Base-by-base conservation (phyloP, 148 eudicot genomes). In the Polygonum aviculare region DNA sequence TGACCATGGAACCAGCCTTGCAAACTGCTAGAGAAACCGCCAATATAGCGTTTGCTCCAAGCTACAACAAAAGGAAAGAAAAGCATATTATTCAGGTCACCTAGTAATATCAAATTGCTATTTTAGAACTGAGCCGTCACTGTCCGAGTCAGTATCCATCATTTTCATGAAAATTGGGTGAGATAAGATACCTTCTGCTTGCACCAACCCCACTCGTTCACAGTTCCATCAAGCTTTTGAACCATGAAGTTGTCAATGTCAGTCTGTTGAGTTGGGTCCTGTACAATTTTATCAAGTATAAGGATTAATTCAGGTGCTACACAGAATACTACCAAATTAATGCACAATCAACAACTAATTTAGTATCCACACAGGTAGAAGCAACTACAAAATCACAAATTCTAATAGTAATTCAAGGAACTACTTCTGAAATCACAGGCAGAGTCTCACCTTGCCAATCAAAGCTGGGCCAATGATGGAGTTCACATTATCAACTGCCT, bases 161-260 rank as follows among this genome's bases (percentile, higher is more conserved):
- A 6, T 54, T 22, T 54, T 54, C 21, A 54, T 7, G 71, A 33
- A 67, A 31, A 31, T 67, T 67, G 39, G 41, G 18, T 4, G n/a
- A 41, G 26, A 69, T 38, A 69, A 74, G 12, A 77, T 85, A 94
- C 98, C 97, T 94, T 94, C 78, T 94, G 97, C 86, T 94, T 94
- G 95, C 98, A 94, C 98, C 98, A 94, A 44, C 98, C 98, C 98
- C 98, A 94, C 85, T 94, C 98, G 18, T 94, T 94, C 33, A 78
- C 83, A 77, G 98, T 94, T 83, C 97, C 98, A 79, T 94, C 98
- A 40, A 94, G 96, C 75, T 92, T 80, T 78, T 92, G 98, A 80
- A 94, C 98, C 98, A 94, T 94, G 92, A 85, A 90, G 81, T 87
- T 92, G 80, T 94, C 98, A 74, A 93, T 86, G 11, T 79, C 90